A percentile compares a stretch with the other conserved stretches of the same genome.
These are phyloP conservation scores for Trypanosoma cruzi DNA, from an alignment of 208 protist species.

Conservation along the genomic window DNA sequence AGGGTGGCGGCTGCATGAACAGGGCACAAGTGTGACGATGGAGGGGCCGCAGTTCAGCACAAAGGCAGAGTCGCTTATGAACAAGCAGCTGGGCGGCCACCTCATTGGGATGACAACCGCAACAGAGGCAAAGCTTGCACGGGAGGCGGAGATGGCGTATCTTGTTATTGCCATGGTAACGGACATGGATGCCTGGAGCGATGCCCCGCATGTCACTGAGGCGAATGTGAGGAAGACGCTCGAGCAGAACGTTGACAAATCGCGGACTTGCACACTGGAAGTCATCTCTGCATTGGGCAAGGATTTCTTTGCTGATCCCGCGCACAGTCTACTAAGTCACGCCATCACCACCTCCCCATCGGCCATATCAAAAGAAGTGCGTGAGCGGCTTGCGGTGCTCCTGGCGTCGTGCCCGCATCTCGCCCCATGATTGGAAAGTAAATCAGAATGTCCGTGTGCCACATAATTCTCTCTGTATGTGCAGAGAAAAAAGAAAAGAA, in stretches of 20 bases:
- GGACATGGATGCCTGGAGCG: slow-evolving; percentile 95
- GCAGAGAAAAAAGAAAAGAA: slow-evolving; percentile 3
- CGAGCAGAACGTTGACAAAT: slow-evolving; percentile 63
- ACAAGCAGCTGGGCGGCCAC: slow-evolving; percentile 76
- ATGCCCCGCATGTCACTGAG: slow-evolving; percentile 75
- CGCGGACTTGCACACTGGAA: slow-evolving; percentile 51
- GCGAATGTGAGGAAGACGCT: slow-evolving; percentile 56
- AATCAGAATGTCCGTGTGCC: too few species aligned
- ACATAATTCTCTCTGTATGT: too few species aligned
- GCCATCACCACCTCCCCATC: slow-evolving; percentile 58
- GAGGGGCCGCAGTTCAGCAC: slow-evolving; percentile 94
- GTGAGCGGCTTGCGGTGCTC: slow-evolving; percentile 50
- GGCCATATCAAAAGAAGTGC: slow-evolving; percentile 43
- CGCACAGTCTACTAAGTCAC: slow-evolving; percentile 49
- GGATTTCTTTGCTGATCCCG: slow-evolving; percentile 49
- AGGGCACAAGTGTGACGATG: slow-evolving; percentile 87
- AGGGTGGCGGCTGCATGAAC: slow-evolving; percentile 50
- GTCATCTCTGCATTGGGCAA: slow-evolving; percentile 44
- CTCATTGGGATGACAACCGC: slow-evolving; percentile 94
- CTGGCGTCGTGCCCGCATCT: slow-evolving; percentile 68
- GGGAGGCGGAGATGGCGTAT: slow-evolving; percentile 93
- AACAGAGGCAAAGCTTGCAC: slow-evolving; percentile 90
- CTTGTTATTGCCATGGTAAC: slow-evolving; percentile 89
- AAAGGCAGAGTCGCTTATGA: slow-evolving; percentile 77
- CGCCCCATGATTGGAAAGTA: slow-evolving; percentile 10